A percentile compares a stretch with the other conserved stretches of the same genome.
Evolutionary conservation across 371 early-diverging fungal species (phyloP).

Genomic region (Mucor mucedo): DNA sequence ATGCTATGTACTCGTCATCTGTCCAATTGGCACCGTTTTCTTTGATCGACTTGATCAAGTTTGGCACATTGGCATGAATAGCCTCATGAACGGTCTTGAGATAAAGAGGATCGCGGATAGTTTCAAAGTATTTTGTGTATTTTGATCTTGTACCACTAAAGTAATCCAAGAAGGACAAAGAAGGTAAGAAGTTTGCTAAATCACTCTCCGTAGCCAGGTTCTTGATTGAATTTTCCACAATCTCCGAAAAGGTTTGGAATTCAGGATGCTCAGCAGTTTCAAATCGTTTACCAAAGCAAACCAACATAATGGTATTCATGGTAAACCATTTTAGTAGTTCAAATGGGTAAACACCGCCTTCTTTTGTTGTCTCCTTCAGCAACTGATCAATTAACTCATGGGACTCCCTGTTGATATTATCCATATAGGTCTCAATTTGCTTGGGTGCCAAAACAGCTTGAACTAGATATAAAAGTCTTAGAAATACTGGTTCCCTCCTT

Average conservation of each 20-base stretch:
- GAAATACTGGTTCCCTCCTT: not conserved
- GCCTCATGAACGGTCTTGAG: slow-evolving; percentile 13
- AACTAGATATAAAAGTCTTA: not conserved
- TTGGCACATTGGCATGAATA: not conserved
- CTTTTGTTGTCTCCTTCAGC: not conserved
- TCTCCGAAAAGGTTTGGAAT: not conserved
- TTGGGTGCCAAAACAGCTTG: slow-evolving; percentile 15
- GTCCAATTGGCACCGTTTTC: slow-evolving; percentile 1
- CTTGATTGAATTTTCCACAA: slow-evolving; percentile 1
- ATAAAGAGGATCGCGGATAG: slow-evolving; percentile 2
- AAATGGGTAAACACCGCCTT: slow-evolving; percentile 4
- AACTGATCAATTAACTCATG: not conserved
- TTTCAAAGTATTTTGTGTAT: slow-evolving; percentile 3
- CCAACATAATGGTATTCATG: slow-evolving; percentile 13
- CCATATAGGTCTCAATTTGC: slow-evolving; percentile 7
- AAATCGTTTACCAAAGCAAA: slow-evolving; percentile 9
- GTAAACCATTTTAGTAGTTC: slow-evolving; percentile 6
- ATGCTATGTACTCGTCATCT: slow-evolving; percentile 7
- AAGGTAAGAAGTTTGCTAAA: slow-evolving; percentile 12
- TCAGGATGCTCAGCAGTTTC: slow-evolving; percentile 8
- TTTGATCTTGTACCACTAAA: slow-evolving; percentile 11
- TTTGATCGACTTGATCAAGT: slow-evolving; percentile 12
- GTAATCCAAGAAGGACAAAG: not conserved
- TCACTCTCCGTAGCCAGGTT: slow-evolving; percentile 10
- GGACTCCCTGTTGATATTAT: slow-evolving; percentile 7